phyloP scores from a whole-genome alignment of 2,329 filamentous ascomycete species.

The Fonsecaea multimorphosa region DNA sequence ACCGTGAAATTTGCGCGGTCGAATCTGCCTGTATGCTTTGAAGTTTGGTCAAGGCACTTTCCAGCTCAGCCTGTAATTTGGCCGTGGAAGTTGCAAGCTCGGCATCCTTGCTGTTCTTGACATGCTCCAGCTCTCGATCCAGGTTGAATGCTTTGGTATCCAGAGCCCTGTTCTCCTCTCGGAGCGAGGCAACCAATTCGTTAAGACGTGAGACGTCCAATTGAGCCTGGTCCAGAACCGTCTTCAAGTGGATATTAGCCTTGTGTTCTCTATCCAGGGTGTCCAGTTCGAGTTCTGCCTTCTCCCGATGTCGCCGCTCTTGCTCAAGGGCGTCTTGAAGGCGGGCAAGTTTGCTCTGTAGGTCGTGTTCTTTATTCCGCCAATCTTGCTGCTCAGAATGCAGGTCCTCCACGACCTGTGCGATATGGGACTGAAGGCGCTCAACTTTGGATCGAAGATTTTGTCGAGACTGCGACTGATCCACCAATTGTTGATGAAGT shows the following conservation, averaged over 20 bases:
- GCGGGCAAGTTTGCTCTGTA: slow-evolving; percentile 60
- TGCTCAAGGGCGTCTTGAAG: slow-evolving; percentile 67
- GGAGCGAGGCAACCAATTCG: slow-evolving; percentile 57
- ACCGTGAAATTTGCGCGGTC: slow-evolving; percentile 75
- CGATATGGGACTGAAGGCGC: slow-evolving; percentile 86
- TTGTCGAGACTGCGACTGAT: slow-evolving; percentile 83
- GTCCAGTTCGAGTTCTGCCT: slow-evolving; percentile 65
- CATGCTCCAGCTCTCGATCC: slow-evolving; percentile 83
- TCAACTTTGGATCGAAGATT: slow-evolving; percentile 84
- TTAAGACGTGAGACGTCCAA: slow-evolving; percentile 69
- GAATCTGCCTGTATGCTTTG: slow-evolving; percentile 74
- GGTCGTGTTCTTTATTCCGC: slow-evolving; percentile 70
- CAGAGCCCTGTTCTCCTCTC: slow-evolving; percentile 68
- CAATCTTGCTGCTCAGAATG: slow-evolving; percentile 81
- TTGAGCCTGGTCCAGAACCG: slow-evolving; percentile 72
- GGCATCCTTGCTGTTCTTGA: slow-evolving; percentile 75
- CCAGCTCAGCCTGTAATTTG: slow-evolving; percentile 79
- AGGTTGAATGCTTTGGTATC: slow-evolving; percentile 71
- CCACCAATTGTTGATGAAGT: slow-evolving; percentile 78
- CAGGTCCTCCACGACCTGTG: slow-evolving; percentile 75
- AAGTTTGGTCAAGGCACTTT: slow-evolving; percentile 82
- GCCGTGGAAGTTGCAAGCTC: slow-evolving; percentile 83
- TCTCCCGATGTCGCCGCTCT: slow-evolving; percentile 68
- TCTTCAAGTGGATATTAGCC: slow-evolving; percentile 76
- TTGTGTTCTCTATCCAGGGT: slow-evolving; percentile 74